Base-by-base conservation (phyloP, 2,329 filamentous ascomycete genomes). In the Mycocentrospora acerina region DNA sequence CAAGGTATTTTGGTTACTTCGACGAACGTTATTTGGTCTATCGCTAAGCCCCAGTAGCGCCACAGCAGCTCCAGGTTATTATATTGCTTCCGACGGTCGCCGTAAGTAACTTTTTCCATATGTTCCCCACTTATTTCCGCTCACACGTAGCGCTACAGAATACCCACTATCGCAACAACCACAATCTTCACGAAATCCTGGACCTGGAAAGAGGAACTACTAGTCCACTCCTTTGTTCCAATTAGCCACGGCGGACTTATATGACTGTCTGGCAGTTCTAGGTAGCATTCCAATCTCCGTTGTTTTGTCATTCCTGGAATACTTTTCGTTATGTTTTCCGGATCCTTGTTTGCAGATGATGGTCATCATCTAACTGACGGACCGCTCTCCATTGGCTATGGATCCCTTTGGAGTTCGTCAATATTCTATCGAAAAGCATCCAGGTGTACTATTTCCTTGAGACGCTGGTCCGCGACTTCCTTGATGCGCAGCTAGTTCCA, bases 1-100 rank as follows among this genome's bases (percentile, higher is more conserved):
- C 64, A 60, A 69, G 67, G 67, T 69, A 69, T 69, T 69, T 68
- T 64, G 62, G 65, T 53, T 64, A 66, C 44, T 61, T 49, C 49
- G 57, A 65, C 55, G 56, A 60, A 32, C 45, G 49, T 32, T 67
- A 51, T 62, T 64, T 66, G 64, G 65, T 62, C 48, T 66, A 64
- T 62, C 60, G 59, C 65, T 68, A 67, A 68, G 58, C 57, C 59
- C 53, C 42, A 42, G 40, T 57, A 66, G 60, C 60, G 35, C 57
- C 44, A 52, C 53, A 40, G 52, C 58, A 42, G 51, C 54, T 24
- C 60, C 62, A 40, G 61, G 63, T 37, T 66, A 63, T 46, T 66
- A 66, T 51, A 61, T 63, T 40, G 62, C 62, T 42, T 66, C 62
- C 24, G 64, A 67, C 44, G 64, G 64, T 48, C 58, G 57, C 31